Conservation (phyloP, 2,329 filamentous ascomycete genomes). For the Talaromyces sp. region DNA sequence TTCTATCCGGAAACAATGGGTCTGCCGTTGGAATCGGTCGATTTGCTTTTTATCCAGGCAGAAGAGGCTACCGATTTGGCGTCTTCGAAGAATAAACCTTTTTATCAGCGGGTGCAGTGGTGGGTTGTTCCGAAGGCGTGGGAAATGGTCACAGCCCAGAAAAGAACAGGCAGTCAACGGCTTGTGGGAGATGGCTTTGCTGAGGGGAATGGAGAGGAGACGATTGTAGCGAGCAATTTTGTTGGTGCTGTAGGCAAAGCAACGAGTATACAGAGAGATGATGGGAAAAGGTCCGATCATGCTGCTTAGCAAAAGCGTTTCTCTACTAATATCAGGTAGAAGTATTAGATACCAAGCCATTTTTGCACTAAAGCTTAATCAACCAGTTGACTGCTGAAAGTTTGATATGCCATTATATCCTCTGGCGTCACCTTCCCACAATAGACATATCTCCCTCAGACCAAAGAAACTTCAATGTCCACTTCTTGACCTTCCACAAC, state of each 20-base stretch:
- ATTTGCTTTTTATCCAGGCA: slow-evolving; percentile 27
- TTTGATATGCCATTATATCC: too few relatives aligned
- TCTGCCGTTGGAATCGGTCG: slow-evolving; percentile 35
- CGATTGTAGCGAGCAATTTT: too few relatives aligned
- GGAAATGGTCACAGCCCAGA: not conserved
- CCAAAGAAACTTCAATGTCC: slow-evolving; percentile 23
- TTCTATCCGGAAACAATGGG: slow-evolving; percentile 33
- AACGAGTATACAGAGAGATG: not conserved
- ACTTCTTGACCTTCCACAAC: slow-evolving; percentile 29
- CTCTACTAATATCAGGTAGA: not conserved
- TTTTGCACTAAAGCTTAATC: too few relatives aligned
- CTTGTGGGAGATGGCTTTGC: not conserved
- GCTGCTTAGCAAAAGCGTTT: not conserved
- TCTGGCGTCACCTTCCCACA: not conserved
- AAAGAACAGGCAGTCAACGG: not conserved
- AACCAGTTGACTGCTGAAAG: too few relatives aligned
- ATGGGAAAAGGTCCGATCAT: not conserved
- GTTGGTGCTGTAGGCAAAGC: not conserved
- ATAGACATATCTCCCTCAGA: slow-evolving; percentile 6
- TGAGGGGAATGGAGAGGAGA: not conserved
- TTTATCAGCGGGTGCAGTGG: slow-evolving; percentile 1
- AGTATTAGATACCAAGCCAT: not conserved
- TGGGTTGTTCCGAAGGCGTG: slow-evolving; percentile 5
- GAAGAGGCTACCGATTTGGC: not conserved
- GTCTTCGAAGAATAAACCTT: not conserved